Evolutionary conservation across 75 land plant species (phyloP).

Genomic region (Gnetum montanum): DNA sequence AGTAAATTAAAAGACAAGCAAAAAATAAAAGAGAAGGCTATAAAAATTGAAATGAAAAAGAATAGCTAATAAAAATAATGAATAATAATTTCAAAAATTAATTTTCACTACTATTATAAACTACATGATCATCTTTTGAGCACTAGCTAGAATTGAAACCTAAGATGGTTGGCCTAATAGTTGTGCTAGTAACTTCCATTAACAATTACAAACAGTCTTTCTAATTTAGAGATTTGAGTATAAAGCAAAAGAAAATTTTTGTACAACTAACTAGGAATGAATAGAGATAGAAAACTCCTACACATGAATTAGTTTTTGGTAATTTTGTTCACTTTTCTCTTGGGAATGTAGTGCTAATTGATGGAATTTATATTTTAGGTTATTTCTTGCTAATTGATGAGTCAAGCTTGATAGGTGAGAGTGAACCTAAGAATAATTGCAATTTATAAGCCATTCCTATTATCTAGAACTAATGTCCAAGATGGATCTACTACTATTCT

Average conservation of each 20-base stretch:
- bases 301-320: constrained; percentile 62
- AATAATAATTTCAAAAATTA: too few species aligned
- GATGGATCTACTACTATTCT: constrained; percentile 56
- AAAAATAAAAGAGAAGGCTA: too few species aligned
- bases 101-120: too few species aligned
- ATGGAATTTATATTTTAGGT: constrained; percentile 68
- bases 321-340: constrained; percentile 70
- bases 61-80: too few species aligned
- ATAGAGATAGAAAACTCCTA: constrained; percentile 30
- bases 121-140: too few species aligned
- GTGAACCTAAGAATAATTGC: constrained; percentile 33
- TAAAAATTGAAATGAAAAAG: too few species aligned
- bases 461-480: constrained; percentile 63
- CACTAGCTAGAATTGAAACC: too few species aligned
- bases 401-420: constrained; percentile 59
- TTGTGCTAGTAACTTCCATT: constrained; percentile 18
- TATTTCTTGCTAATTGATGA: constrained; percentile 49
- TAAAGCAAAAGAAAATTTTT: constrained; percentile 53
- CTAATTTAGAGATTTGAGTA: constrained; percentile 56
- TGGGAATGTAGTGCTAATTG: constrained; percentile 83
- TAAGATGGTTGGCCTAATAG: too few species aligned
- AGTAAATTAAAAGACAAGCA: too few species aligned
- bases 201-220: constrained; percentile 59
- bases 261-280: constrained; percentile 47
- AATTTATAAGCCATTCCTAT: constrained; percentile 39